Base-by-base conservation (phyloP, 345 rosid species). In the Limnanthes douglasii region DNA sequence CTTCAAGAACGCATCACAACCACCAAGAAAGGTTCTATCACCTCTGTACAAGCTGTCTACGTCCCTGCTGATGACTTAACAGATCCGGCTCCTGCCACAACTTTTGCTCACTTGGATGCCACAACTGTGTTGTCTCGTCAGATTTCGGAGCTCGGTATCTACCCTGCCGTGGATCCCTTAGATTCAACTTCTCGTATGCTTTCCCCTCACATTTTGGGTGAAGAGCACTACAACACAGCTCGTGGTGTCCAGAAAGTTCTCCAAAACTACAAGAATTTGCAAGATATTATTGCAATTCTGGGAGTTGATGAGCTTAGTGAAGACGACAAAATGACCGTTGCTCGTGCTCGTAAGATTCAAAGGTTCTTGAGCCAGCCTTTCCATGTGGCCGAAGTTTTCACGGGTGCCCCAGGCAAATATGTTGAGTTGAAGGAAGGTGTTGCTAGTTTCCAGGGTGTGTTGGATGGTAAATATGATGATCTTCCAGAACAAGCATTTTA, bases 241-340 rank as follows among this genome's bases (percentile, higher is more conserved):
- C 96, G 96, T 66, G 93, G 85, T 25, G 99, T 90, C 37, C 96
- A 85, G 70, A 80, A 90, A 63, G 94, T 90, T 51, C 83, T 90
- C 30, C 96, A 92, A 53, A 85, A 85, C 74, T 92, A 92, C 64
- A 92, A 92, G 76, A 92, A 92, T 50, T 71, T 92, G 57, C 99
- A 92, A 45, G 99, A 92, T 73, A 92, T 92, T 19, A 92, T 92
- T 44, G 99, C 99, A 45, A 92, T 92, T 66, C 38, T 92, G 76
- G 96, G 99, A 22, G 75, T 92, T 96, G 99, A 90, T 60, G 99
- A 92, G 74, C 96, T 92, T 5, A 92, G 99, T 68, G 99, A 92
- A 70, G 99, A 92, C 56, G 99, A 92, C 51, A 92, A 92, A 32
- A 40, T 92, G 65, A 85, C 94, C 2, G 99, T 92, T 40, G 88